These are phyloP conservation scores for Encephalitozoon hellem DNA, from an alignment of 371 early-diverging fungal species.

Conservation along the genomic window DNA sequence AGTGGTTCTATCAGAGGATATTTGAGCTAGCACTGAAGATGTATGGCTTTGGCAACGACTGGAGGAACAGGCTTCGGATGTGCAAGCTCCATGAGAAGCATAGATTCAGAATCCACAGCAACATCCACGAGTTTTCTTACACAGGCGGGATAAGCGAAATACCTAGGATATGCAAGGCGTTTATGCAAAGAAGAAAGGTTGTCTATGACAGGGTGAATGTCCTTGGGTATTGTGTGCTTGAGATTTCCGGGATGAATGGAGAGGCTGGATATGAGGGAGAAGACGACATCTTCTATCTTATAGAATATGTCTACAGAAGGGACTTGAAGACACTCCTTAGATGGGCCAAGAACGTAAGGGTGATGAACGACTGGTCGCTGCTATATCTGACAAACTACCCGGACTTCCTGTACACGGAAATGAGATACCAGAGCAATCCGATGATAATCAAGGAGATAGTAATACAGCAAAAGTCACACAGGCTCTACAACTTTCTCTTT, in stretches of 20 bases:
- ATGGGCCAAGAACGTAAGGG: conserved; percentile 1
- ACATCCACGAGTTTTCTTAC: background rate
- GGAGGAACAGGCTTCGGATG: background rate
- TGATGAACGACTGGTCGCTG: background rate
- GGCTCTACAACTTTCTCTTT: conserved; percentile 1
- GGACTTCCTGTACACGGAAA: conserved; percentile 23
- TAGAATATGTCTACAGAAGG: background rate
- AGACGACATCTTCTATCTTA: conserved; percentile 20
- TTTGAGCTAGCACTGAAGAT: background rate
- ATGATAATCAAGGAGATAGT: background rate
- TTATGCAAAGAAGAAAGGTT: background rate
- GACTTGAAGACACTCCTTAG: background rate
- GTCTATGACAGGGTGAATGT: background rate
- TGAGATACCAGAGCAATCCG: conserved; percentile 10
- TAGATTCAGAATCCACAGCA: conserved; percentile 1
- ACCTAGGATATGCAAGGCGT: background rate
- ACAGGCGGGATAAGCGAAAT: background rate
- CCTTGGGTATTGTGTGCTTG: background rate
- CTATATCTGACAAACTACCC: background rate
- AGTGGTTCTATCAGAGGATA: background rate
- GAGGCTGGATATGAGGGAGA: background rate
- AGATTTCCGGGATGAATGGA: background rate
- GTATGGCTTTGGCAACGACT: background rate
- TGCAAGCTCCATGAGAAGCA: background rate
- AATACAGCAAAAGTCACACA: background rate